Percentiles rank a stretch among this genome's conserved stretches.
Evolutionary conservation across 73 alveolate genomes (phyloP).

Genomic region (Tetrahymena borealis): DNA sequence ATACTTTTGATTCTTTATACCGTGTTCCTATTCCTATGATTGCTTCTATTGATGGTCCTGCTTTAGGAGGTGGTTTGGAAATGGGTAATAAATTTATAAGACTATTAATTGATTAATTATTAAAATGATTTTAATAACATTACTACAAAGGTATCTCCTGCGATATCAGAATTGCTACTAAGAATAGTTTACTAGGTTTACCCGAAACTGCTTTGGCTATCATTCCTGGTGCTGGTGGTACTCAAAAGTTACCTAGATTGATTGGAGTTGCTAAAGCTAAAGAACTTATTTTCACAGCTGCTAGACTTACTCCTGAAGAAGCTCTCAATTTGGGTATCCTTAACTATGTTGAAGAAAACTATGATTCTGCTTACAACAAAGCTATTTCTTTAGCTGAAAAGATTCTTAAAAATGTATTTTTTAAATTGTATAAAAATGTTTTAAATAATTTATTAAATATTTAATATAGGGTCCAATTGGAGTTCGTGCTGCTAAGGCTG

Average conservation of each 20-base stretch:
- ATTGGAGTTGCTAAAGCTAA: conserved; percentile 88
- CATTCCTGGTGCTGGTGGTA: conserved; percentile 92
- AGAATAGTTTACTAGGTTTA: conserved; percentile 68
- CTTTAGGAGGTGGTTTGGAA: conserved; percentile 93
- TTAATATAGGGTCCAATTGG: conserved; percentile 72
- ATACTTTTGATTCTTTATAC: conserved; percentile 65
- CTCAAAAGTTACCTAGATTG: conserved; percentile 83
- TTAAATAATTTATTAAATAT: not conserved
- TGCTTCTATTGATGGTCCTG: conserved; percentile 85
- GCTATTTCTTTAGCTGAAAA: conserved; percentile 69
- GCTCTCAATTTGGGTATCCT: conserved; percentile 73
- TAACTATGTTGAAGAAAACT: conserved; percentile 46
- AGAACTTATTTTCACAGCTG: conserved; percentile 92
- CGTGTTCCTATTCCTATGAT: conserved; percentile 79
- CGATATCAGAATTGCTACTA: conserved; percentile 87
- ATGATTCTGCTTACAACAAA: conserved; percentile 52
- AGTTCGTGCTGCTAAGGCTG: conserved; percentile 75
- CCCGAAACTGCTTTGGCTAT: conserved; percentile 93
- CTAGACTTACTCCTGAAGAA: conserved; percentile 60
- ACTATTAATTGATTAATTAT: not conserved
- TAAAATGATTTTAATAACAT: not conserved
- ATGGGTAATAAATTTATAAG: not conserved
- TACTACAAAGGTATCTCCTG: conserved; percentile 53
- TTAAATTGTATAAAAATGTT: not conserved
- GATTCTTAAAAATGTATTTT: conserved; percentile 33